These are phyloP conservation scores for Lentinula edodes DNA, from an alignment of 768 basidiomycete genomes.

Conservation along the genomic window DNA sequence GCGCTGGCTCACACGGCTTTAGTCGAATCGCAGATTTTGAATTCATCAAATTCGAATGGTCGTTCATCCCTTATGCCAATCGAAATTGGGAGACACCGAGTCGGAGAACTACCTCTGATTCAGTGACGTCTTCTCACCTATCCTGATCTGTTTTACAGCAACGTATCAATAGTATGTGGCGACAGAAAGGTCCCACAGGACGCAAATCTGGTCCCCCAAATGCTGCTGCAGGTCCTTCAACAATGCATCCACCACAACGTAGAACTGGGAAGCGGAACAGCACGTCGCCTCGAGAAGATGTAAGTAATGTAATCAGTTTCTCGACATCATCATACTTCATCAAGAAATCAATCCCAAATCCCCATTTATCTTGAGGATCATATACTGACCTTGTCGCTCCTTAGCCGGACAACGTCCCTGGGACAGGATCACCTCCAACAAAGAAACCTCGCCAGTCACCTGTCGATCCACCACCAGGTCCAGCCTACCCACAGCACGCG, in stretches of 20 bases:
- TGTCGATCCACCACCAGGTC: constrained; percentile 26
- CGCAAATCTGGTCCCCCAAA: constrained; percentile 26
- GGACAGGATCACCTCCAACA: constrained; percentile 51
- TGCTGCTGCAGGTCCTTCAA: constrained; percentile 39
- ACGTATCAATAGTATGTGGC: constrained; percentile 25
- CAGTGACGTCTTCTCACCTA: not conserved
- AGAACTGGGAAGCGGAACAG: constrained; percentile 46
- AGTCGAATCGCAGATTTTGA: not conserved
- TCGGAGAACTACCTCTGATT: not conserved
- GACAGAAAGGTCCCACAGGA: constrained; percentile 9
- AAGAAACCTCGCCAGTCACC: constrained; percentile 52
- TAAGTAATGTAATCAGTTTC: constrained; percentile 28
- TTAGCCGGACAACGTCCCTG: constrained; percentile 42
- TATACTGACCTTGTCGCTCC: not conserved
- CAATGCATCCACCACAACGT: constrained; percentile 22
- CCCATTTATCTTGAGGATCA: constrained; percentile 2
- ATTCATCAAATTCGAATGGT: not conserved
- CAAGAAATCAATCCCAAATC: constrained; percentile 3
- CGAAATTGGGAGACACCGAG: not conserved
- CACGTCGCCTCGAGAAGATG: constrained; percentile 61
- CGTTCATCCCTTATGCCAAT: no score
- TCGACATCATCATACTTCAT: constrained; percentile 1
- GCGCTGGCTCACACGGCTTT: not conserved
- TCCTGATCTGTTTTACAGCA: constrained; percentile 20
- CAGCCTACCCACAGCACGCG: constrained; percentile 23